A percentile compares a stretch with the other conserved stretches of the same genome.
Evolutionary conservation across 2,329 filamentous ascomycete species (phyloP).

Genomic region (Hymenoscyphus fraxineus): DNA sequence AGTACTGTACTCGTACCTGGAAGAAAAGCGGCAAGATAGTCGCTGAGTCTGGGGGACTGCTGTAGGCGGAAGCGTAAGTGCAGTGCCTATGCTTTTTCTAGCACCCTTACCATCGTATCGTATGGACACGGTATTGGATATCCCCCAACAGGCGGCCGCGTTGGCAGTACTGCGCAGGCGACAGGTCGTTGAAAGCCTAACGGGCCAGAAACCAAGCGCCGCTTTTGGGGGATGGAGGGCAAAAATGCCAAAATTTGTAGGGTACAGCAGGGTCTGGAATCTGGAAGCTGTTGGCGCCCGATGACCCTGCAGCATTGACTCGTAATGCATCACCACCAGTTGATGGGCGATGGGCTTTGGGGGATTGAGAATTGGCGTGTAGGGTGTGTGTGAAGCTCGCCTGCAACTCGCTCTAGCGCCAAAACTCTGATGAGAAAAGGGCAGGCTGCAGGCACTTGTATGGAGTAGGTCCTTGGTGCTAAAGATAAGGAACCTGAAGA

Average conservation of each 20-base stretch:
- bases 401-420: no score
- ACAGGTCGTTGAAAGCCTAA: background rate
- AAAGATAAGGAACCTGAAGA: no score
- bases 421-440: no score
- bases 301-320: background rate
- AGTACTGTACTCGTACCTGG: background rate
- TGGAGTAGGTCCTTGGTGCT: no score
- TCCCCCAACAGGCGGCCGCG: background rate
- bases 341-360: background rate
- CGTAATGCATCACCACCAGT: no score
- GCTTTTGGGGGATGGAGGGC: background rate
- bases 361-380: background rate
- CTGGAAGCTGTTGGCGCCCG: background rate
- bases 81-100: background rate
- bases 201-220: background rate
- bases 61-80: no score
- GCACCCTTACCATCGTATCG: background rate
- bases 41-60: background rate
- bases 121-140: background rate
- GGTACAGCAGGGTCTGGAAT: slow-evolving; percentile 3
- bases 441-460: no score
- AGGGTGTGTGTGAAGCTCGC: no score
- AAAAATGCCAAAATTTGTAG: background rate
- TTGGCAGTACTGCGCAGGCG: background rate
- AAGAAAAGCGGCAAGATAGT: background rate